Conservation (phyloP, 2,329 filamentous ascomycete genomes). For the Colletotrichum sp. region DNA sequence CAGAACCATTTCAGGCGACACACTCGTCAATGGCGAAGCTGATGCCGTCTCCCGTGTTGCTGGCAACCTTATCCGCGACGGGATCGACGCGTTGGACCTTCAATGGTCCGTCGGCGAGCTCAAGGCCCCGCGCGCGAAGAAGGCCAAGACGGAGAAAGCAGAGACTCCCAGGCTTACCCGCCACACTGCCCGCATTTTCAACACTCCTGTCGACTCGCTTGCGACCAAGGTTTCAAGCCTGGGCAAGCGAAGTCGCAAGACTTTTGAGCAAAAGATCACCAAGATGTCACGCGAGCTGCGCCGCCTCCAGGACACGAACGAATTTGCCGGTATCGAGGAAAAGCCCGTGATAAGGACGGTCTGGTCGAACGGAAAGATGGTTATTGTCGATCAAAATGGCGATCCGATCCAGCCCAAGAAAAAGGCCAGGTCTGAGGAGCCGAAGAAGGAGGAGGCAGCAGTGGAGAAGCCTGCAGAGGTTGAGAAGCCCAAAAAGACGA, state of each 20-base stretch:
- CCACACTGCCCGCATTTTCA: slow-evolving; percentile 49
- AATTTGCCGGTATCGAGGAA: slow-evolving; percentile 64
- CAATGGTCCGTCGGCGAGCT: slow-evolving; percentile 46
- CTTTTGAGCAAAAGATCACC: slow-evolving; percentile 51
- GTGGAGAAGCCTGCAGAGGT: slow-evolving; percentile 42
- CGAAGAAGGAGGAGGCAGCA: slow-evolving; percentile 24
- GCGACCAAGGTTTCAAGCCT: slow-evolving; percentile 57
- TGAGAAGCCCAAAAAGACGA: slow-evolving; percentile 38
- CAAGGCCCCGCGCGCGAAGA: slow-evolving; percentile 36
- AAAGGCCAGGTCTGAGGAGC: slow-evolving; percentile 26
- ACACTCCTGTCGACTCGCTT: slow-evolving; percentile 46
- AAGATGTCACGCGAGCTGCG: slow-evolving; percentile 62
- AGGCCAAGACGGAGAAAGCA: slow-evolving; percentile 36
- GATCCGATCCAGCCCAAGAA: slow-evolving; percentile 29
- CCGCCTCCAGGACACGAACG: slow-evolving; percentile 67
- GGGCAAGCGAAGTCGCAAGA: slow-evolving; percentile 66
- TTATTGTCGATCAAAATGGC: slow-evolving; percentile 51
- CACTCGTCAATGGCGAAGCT: slow-evolving; percentile 31
- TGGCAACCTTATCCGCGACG: slow-evolving; percentile 36
- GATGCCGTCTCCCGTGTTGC: slow-evolving; percentile 17
- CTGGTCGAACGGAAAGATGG: slow-evolving; percentile 70
- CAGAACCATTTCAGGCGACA: slow-evolving; percentile 51
- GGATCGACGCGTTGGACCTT: slow-evolving; percentile 53
- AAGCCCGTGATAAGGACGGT: slow-evolving; percentile 62
- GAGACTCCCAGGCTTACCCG: slow-evolving; percentile 40